Evolutionary conservation across 1,284 basidiomycete species (phyloP), one percentile per base, ranked within the genome.

Genomic region (Termitomyces sp.): DNA sequence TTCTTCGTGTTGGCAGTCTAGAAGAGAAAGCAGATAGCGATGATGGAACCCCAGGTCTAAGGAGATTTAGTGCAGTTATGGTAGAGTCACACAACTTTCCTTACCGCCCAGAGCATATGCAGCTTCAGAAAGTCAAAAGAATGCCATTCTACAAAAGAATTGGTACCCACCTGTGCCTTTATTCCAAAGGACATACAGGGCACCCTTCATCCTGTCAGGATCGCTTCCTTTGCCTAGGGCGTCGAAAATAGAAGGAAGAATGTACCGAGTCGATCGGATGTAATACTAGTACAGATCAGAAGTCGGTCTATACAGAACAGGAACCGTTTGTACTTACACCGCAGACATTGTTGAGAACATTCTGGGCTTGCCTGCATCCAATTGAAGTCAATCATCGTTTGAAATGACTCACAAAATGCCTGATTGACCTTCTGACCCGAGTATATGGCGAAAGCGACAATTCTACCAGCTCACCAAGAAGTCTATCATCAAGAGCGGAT

Each of bases 121-220:
- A 61, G 81, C 86, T 77, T 58, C 6, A 43, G 9, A 44, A 42
- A 41, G 28, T 58, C 8, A 51, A 46, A n/a, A 26, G n/a, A 11
- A 47, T 58, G 14, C 47, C 43, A 45, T 52, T 10, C 11, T 34
- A 16, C 11, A 16, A 19, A 40, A 55, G 13, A 35, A 28, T 51
- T 46, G 31, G 46, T 9, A 51, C 66, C 50, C 62, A 83, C 85
- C 77, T 50, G 81, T 85, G 40, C 80, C 81, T 71, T 92, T 93
- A 64, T 86, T 84, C 66, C 84, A 86, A 8, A 99, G 74, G 21
- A 95, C 79, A 66, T 97, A 95, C 18, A 99, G 74, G 6, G 95
- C 95, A 10, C 91, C 91, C 68, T 99, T 99, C 85, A 97, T 97
- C 46, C 88, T 80, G 70, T 98, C 96, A 19, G 94, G 91, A 62